Evolutionary conservation across 164 flowering plant genomes (phyloP), one percentile per base, ranked within the genome.

Genomic region (Nelumbo lutea): DNA sequence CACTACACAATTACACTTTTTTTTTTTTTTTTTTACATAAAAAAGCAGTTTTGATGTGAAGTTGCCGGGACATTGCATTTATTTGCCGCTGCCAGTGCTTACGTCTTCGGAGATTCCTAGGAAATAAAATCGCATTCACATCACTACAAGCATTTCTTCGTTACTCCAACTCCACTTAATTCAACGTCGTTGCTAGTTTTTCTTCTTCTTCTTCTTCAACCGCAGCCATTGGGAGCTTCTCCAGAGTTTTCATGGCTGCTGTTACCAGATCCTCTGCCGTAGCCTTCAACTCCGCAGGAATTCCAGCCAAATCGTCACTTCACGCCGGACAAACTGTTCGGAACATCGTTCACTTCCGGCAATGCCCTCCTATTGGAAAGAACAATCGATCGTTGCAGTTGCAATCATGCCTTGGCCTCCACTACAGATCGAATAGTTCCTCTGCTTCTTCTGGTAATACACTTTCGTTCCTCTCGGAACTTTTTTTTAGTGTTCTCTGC

Each of bases 341-440:
- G 50, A 70, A 42, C 55, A 63, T 62, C 64, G 39, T 64, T 57
- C 60, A 46, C 10, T 51, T 74, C 45, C 58, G 43, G 3, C 51
- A 62, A 39, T 72, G 6, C 61, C 45, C 67, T 9, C 59, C 68
- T 15, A 43, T 50, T 45, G 58, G 68, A 1, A 50, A 11, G 1
- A 65, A 59, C 10, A 3, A 47, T 66, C 66, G n/a, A 14, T 44
- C 62, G 42, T 15, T 61, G 61, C 66, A 15, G 48, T 42, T 46
- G n/a, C 66, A 42, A 42, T 42, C 70, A 44, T 38, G 57, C 68
- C 15, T 60, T 50, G 64, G 70, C 9, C 58, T 66, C 56, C 78
- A 75, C n/a, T 70, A 71, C 46, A 63, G 71, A 77, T 77, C 76
- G 27, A 38, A 27, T 42, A 65, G 65, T 43, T 69, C 43, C 44